phyloP scores from a whole-genome alignment of 768 basidiomycete species.

The Suillus decipiens region DNA sequence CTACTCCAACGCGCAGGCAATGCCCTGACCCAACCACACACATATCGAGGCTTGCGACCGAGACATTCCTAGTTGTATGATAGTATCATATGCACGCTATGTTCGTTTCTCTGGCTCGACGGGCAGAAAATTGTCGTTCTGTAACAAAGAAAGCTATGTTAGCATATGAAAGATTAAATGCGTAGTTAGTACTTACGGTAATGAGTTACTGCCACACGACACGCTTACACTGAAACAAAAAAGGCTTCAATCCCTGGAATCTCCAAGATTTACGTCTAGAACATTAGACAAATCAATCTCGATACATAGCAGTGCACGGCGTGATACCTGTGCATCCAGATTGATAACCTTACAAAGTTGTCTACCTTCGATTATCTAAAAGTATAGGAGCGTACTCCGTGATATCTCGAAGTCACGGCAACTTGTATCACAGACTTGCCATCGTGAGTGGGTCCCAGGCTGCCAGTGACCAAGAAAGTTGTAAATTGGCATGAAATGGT shows the following conservation, averaged over 20 bases:
- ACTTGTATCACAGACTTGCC: not conserved
- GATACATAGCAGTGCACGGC: no score
- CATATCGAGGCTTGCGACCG: slow-evolving; percentile 90
- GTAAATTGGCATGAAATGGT: not conserved
- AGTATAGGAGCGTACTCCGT: no score
- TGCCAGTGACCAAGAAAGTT: not conserved
- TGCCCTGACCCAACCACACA: slow-evolving; percentile 62
- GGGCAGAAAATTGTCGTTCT: slow-evolving; percentile 77
- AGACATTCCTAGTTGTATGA: slow-evolving; percentile 69
- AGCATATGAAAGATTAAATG: not conserved
- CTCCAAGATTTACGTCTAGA: no score
- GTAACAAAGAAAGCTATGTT: slow-evolving; percentile 12
- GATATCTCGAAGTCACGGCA: not conserved
- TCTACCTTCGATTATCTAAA: no score
- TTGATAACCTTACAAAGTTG: no score
- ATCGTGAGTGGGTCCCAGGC: not conserved
- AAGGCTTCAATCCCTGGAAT: no score
- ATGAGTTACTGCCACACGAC: slow-evolving; percentile 39
- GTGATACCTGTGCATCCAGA: no score
- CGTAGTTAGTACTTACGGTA: slow-evolving; percentile 40
- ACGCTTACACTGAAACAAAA: no score
- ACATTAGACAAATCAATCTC: no score
- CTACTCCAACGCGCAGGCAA: slow-evolving; percentile 36
- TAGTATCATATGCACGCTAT: slow-evolving; percentile 60
- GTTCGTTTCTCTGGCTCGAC: slow-evolving; percentile 62